A percentile compares a stretch with the other conserved stretches of the same genome.
These are phyloP conservation scores for Penicillium desertorum DNA, from an alignment of 495 filamentous ascomycete genomes.

Conservation along the genomic window DNA sequence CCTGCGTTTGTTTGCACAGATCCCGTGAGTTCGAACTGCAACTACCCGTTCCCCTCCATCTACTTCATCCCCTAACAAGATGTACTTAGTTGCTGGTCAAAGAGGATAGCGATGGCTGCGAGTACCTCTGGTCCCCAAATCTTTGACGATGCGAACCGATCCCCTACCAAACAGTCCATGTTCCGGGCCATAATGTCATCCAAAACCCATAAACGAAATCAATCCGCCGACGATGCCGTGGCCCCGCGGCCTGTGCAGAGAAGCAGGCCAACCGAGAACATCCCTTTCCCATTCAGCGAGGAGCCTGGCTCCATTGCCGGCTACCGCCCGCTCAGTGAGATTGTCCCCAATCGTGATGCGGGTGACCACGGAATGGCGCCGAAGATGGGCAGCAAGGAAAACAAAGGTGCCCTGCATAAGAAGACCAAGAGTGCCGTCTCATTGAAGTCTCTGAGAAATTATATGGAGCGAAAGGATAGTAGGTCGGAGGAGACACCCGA, in stretches of 20 bases:
- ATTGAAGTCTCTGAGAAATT: constrained; percentile 57
- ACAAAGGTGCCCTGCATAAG: constrained; percentile 52
- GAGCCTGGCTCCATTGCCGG: constrained; percentile 19
- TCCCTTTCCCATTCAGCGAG: constrained; percentile 31
- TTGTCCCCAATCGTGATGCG: constrained; percentile 41
- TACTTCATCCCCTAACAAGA: constrained; percentile 14
- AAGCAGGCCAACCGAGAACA: constrained; percentile 22
- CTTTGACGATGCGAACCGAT: constrained; percentile 46
- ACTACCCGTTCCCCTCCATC: constrained; percentile 21
- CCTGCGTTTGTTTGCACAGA: constrained; percentile 21
- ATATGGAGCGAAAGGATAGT: constrained; percentile 54
- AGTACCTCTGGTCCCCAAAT: constrained; percentile 41
- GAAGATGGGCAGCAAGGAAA: constrained; percentile 29
- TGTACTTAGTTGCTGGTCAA: constrained; percentile 39
- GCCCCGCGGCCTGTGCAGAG: constrained; percentile 15
- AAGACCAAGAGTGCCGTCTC: constrained; percentile 67
- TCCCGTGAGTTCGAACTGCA: constrained; percentile 32
- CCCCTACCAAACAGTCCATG: constrained; percentile 42
- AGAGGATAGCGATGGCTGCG: constrained; percentile 42
- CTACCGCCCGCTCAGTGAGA: constrained; percentile 42
- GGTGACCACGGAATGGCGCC: constrained; percentile 24
- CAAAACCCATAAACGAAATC: constrained; percentile 42
- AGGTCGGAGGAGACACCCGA: constrained; percentile 44
- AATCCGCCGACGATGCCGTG: constrained; percentile 41
- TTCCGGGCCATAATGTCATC: constrained; percentile 47